Evolutionary conservation across 2,329 filamentous ascomycete genomes (phyloP), one percentile per base, ranked within the genome.

Genomic region (Decorospora gaudefroyi): DNA sequence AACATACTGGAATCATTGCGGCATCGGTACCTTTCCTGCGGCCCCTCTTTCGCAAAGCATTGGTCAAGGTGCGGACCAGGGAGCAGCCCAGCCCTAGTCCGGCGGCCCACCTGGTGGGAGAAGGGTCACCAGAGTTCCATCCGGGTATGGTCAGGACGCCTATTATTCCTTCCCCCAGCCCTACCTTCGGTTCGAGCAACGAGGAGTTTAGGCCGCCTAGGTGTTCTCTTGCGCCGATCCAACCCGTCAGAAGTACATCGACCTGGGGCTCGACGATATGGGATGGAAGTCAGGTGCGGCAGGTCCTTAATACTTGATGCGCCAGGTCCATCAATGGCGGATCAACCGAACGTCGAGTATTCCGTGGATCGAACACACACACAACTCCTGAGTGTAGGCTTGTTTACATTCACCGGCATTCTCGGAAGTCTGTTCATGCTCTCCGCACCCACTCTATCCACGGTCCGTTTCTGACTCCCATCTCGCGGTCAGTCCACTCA

Each of bases 1-100:
- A 64, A 27, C 57, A 67, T 28, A 46, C 60, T 3, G 64, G 62
- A 12, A 61, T 67, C 22, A 61, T 66, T 16, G 55, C 64, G 1
- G 63, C 54, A n/a, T 67, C 64, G 3, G 57, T 67, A 23, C 64
- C 64, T 0, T 67, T 67, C 29, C 45, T 67, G 23, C 57, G 64
- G 17, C 62, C 64, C 6, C 46, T 64, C 1, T 39, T 56, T 18
- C 52, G 54, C 31, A 59, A 53, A 33, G 35, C 33, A 3, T 27
- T 63, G 7, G 34, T 12, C 12, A 49, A 25, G 7, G 35, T 25
- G 6, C 40, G 34, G 12, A 32, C 30, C 19, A 49, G 46, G 33
- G 37, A 54, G 11, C 49, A 50, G 17, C 35, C 47, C 2, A 60
- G 54, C 17, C 49, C 53, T 3, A 48, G 46, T 19, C 53, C 57